phyloP scores from a whole-genome alignment of 768 basidiomycete species.

The Lanmaoa rubissima region DNA sequence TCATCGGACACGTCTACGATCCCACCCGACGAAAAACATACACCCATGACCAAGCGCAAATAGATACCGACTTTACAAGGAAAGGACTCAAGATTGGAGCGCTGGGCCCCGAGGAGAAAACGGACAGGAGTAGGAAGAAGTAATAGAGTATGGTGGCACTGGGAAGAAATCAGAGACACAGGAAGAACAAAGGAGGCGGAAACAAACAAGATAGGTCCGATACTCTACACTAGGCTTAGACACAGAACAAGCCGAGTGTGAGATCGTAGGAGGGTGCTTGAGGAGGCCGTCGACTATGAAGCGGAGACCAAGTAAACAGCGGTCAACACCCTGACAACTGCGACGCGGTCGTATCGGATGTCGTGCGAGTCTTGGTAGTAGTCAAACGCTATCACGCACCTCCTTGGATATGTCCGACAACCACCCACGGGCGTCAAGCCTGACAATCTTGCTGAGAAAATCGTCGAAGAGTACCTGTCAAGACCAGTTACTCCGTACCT shows the following conservation, averaged over 20 bases:
- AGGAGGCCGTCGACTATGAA: neutral
- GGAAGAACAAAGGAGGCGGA: neutral
- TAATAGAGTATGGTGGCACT: neutral
- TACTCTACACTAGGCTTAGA: constrained; percentile 13
- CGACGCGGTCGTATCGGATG: constrained; percentile 3
- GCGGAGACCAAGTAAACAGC: constrained; percentile 15
- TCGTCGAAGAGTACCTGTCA: neutral
- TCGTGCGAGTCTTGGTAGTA: neutral
- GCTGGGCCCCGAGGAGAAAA: constrained; percentile 9
- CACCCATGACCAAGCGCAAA: constrained; percentile 53
- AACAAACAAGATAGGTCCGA: neutral
- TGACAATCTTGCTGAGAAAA: constrained; percentile 6
- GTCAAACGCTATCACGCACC: neutral
- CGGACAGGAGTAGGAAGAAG: neutral
- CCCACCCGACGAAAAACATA: constrained; percentile 65
- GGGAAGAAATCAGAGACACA: neutral
- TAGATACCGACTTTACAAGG: constrained; percentile 5
- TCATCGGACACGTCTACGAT: constrained; percentile 63
- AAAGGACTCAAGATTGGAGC: constrained; percentile 7
- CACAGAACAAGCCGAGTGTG: constrained; percentile 19
- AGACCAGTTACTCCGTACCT: neutral
- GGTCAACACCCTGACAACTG: constrained; percentile 16
- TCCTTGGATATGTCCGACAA: neutral
- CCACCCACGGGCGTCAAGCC: neutral
- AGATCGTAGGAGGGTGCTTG: neutral